A percentile compares a stretch with the other conserved stretches of the same genome.
Evolutionary conservation across 75 land plant species (phyloP).

Genomic region (Selaginella moellendorffii): DNA sequence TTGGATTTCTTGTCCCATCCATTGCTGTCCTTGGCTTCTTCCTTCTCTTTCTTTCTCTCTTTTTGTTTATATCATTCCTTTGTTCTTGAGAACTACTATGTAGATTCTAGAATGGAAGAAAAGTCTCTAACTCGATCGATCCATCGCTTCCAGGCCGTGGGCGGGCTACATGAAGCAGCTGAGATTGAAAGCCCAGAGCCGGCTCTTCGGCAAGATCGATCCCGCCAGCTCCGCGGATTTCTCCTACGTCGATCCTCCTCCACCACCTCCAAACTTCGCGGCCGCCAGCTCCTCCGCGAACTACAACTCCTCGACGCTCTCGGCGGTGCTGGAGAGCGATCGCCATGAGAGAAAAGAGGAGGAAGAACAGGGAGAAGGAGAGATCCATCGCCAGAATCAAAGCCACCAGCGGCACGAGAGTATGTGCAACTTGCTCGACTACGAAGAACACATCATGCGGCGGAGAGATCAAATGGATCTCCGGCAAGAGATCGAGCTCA

Average conservation of each 20-base stretch:
- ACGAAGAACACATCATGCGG: conserved; percentile 6
- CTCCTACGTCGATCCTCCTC: background rate
- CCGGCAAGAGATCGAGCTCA: background rate
- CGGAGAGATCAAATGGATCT: background rate
- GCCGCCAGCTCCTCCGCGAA: background rate
- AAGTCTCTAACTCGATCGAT: no score
- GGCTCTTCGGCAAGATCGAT: conserved; percentile 1
- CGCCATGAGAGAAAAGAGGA: background rate
- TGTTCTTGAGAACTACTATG: background rate
- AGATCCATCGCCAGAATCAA: background rate
- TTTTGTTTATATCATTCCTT: background rate
- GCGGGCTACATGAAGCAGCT: conserved; percentile 5
- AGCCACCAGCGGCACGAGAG: background rate
- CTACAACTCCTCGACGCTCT: background rate
- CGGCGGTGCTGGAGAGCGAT: background rate
- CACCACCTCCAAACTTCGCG: background rate
- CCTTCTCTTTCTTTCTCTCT: background rate
- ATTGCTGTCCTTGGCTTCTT: background rate
- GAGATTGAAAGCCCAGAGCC: background rate
- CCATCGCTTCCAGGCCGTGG: no score
- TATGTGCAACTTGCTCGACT: background rate
- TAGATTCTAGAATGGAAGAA: background rate
- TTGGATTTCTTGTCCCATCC: no score
- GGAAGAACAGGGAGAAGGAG: background rate
- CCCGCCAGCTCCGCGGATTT: background rate